phyloP scores from a whole-genome alignment of 306 rosid species.

The Datisca glomerata region DNA sequence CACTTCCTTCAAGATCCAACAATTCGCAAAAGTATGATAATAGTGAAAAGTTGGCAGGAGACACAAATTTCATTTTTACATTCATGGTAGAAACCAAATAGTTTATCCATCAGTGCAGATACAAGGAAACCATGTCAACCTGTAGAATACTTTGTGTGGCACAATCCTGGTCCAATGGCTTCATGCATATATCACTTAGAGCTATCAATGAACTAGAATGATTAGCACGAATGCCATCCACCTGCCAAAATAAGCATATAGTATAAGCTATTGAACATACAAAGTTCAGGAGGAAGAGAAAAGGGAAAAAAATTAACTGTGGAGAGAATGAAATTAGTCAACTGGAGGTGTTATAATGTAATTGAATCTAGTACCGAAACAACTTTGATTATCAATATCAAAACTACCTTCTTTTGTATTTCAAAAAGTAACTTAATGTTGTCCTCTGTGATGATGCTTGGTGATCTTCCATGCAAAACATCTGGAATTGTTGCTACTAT shows the following conservation, averaged over 20 bases:
- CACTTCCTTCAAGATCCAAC: no score
- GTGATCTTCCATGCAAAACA: constrained; percentile 36
- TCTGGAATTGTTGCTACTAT: constrained; percentile 73
- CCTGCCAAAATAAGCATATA: no score
- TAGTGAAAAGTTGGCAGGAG: no score
- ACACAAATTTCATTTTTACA: background rate
- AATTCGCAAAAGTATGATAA: no score
- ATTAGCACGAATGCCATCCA: constrained; percentile 71
- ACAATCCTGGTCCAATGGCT: constrained; percentile 88
- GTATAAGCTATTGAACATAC: no score
- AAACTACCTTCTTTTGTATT: constrained; percentile 84
- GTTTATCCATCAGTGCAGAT: constrained; percentile 2
- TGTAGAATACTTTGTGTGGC: constrained; percentile 91
- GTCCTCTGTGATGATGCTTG: constrained; percentile 71
- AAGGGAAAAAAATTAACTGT: no score
- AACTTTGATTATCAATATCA: no score
- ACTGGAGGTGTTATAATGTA: no score
- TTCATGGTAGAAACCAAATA: background rate
- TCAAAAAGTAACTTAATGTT: constrained; percentile 81
- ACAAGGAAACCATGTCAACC: constrained; percentile 32
- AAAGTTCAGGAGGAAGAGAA: no score
- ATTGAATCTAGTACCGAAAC: no score
- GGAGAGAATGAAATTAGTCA: no score
- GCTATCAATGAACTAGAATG: constrained; percentile 53
- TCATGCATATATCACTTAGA: constrained; percentile 88